Base-by-base conservation (phyloP, 1,139 yeast genomes). In the Protomyces gravidus region DNA sequence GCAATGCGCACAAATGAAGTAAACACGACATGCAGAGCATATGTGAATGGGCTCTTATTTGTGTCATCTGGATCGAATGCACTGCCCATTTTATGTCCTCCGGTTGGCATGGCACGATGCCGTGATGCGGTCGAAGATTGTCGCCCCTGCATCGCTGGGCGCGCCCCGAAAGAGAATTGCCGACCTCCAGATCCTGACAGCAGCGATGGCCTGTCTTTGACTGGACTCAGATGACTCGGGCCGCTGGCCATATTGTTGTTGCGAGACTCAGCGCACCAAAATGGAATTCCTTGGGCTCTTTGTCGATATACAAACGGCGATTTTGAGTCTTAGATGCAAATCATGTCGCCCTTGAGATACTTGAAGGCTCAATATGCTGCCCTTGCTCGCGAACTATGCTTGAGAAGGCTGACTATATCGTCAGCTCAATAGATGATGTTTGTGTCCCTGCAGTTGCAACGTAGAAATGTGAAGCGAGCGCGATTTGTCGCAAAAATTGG, bases 1-100 rank as follows among this genome's bases (percentile, higher is more conserved):
- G 97, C 95, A 67, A 85, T 86, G 63, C 97, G 83, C 9, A 94
- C 96, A 74, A 94, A 92, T 73, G 89, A 96, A 2, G 98, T 89
- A 71, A 94, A 94, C 45, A 94, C 78, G 32, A 94, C 89, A 71
- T 94, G 97, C 62, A 92, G 76, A 0, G 98, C 94, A 70, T 92
- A 92, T 68, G 90, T 97, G 0, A 96, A 87, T 0, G 96, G 94
- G 30, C 89, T 83, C 68, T 88, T 55, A 33, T 33, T 53, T 11
- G 46, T 53, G 11, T 53, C 58, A 25, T 53, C 58, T 32, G 36
- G 30, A 26, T 53, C 58, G 7, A 21, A 21, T 5, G 36, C 33
- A 23, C 42, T 36, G 19, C 42, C 42, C 21, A 36, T 17, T 1
- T 17, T 15, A 9, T 36, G 42, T 9, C 42, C 42, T 5, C 5